Evolutionary conservation across 2,329 filamentous ascomycete species (phyloP).

Genomic region (Blastomyces silverae): DNA sequence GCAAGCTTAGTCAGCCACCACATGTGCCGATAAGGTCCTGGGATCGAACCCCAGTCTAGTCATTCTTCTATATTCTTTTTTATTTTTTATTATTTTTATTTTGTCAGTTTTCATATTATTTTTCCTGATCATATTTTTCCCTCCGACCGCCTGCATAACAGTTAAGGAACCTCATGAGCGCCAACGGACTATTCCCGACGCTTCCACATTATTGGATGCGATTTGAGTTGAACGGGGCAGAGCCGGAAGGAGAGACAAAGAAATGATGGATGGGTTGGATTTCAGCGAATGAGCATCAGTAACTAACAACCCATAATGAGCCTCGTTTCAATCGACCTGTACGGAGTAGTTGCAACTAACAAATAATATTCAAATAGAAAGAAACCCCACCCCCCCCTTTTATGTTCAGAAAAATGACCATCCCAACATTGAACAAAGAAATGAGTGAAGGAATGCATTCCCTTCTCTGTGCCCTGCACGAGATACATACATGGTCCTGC

Average conservation of each 20-base stretch:
- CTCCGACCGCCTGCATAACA: neutral
- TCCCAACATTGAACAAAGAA: constrained; percentile 7
- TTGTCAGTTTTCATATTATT: too few species aligned
- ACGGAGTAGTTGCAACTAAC: neutral
- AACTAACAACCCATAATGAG: neutral
- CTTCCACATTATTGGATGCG: neutral
- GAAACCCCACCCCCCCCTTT: neutral
- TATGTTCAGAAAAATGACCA: neutral
- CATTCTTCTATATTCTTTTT: constrained; percentile 18
- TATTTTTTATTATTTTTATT: too few species aligned
- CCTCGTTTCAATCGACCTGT: neutral
- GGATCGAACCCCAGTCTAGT: constrained; percentile 22
- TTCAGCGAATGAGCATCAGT: neutral
- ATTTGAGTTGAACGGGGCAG: neutral
- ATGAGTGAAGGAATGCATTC: neutral
- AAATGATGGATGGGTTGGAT: neutral
- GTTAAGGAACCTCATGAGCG: neutral
- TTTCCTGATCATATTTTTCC: too few species aligned
- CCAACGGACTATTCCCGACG: neutral
- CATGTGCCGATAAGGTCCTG: constrained; percentile 23
- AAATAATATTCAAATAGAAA: neutral
- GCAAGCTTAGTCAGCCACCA: neutral
- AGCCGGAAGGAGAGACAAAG: neutral
- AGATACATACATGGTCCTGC: constrained; percentile 1
- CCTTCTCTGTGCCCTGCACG: constrained; percentile 12